Evolutionary conservation across 2,329 filamentous ascomycete species (phyloP).

Genomic region (Pestalotiopsis sp.): DNA sequence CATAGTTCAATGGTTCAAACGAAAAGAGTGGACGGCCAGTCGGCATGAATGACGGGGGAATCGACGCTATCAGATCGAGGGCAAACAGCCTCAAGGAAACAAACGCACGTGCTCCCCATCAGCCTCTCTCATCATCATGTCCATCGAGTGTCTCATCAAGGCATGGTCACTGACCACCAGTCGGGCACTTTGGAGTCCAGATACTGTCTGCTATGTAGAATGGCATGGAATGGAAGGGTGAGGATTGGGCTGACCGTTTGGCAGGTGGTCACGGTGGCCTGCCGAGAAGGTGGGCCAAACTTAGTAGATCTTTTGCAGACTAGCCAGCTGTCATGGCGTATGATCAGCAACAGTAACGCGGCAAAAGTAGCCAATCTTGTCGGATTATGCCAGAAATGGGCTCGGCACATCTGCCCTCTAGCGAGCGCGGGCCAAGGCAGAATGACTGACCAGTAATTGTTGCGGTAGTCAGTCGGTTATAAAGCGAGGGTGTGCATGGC

Average conservation of each 20-base stretch:
- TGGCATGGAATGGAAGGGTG: background rate
- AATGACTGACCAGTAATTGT: background rate
- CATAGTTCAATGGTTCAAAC: background rate
- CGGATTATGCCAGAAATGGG: background rate
- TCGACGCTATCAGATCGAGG: background rate
- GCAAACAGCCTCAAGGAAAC: background rate
- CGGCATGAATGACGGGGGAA: background rate
- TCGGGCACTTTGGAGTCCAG: background rate
- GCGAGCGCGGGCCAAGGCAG: background rate
- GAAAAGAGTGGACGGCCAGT: background rate
- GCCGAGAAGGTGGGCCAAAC: conserved; percentile 2
- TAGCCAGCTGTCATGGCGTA: conserved; percentile 13
- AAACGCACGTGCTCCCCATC: background rate
- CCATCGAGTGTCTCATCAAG: background rate
- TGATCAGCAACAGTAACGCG: conserved; percentile 6
- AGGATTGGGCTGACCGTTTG: background rate
- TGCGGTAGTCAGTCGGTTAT: background rate
- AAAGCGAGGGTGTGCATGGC: conserved; percentile 22
- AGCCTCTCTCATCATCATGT: background rate
- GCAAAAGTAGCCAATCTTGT: conserved; percentile 5
- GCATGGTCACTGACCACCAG: background rate
- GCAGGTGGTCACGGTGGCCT: background rate
- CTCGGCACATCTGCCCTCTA: background rate
- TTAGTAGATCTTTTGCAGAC: background rate
- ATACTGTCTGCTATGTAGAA: background rate